Evolutionary conservation across 495 filamentous ascomycete species (phyloP).

Genomic region (Aspergillus funiculosus): DNA sequence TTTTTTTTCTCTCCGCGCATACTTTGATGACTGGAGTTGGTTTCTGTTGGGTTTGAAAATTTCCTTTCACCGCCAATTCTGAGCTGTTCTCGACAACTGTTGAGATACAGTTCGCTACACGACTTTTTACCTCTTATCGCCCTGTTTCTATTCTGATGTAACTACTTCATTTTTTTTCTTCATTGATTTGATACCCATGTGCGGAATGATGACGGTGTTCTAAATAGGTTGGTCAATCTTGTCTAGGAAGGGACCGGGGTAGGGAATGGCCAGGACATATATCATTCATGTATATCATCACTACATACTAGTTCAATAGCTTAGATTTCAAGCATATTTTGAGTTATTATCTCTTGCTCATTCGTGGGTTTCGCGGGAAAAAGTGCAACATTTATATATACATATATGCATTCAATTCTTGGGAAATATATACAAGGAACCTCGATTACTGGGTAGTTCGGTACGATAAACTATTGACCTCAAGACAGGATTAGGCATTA

Average conservation of each 20-base stretch:
- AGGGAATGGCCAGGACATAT: not conserved
- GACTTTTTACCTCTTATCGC: not conserved
- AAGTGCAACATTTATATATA: no score
- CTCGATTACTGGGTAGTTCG: no score
- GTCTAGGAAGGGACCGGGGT: not conserved
- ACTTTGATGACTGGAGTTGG: not conserved
- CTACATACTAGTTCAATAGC: no score
- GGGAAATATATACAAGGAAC: no score
- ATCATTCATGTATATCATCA: not conserved
- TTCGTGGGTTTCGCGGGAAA: no score
- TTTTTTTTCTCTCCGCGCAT: not conserved
- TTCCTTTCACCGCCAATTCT: not conserved
- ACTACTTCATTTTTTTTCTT: not conserved
- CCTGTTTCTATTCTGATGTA: not conserved
- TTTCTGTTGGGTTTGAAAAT: not conserved
- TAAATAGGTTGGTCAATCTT: not conserved
- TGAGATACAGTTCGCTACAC: no score
- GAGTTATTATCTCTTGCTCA: no score
- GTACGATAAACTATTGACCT: no score
- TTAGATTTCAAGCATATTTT: no score
- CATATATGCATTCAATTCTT: no score
- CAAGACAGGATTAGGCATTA: no score
- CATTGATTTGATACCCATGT: conserved; percentile 11
- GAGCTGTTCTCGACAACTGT: not conserved
- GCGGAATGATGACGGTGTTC: conserved; percentile 6